Percentiles rank a stretch among this genome's conserved stretches.
Conservation (phyloP, 1,284 basidiomycete genomes). For the Tilletia indica region DNA sequence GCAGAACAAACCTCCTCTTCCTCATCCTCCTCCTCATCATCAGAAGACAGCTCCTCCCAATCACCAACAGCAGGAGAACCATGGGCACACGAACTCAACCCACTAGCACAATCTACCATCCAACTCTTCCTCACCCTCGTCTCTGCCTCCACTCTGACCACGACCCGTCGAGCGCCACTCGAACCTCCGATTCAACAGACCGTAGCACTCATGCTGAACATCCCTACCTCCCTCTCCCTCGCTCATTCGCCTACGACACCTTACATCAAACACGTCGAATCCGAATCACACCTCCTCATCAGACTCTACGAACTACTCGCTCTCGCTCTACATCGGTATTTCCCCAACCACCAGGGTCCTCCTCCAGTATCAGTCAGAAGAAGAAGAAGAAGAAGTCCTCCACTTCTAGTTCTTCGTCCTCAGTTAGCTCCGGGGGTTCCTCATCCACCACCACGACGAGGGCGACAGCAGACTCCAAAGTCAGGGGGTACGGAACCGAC, state of each 20-base stretch:
- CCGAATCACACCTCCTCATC: background rate
- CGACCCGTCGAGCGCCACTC: slow-evolving; percentile 26
- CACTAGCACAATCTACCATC: slow-evolving; percentile 27
- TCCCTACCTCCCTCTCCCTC: slow-evolving; percentile 25
- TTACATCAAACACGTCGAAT: background rate
- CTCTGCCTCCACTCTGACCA: background rate
- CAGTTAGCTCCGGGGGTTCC: too few species aligned
- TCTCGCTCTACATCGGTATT: slow-evolving; percentile 1
- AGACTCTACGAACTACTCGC: slow-evolving; percentile 9
- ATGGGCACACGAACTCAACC: background rate
- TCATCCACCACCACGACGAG: too few species aligned
- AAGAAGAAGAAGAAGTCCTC: too few species aligned
- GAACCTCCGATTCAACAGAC: slow-evolving; percentile 42
- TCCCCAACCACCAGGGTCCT: background rate
- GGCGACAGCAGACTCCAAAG: background rate
- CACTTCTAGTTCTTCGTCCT: too few species aligned
- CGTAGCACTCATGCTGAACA: slow-evolving; percentile 47
- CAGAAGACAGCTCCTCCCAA: background rate
- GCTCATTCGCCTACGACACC: background rate
- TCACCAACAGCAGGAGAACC: slow-evolving; percentile 7
- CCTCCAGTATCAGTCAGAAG: too few species aligned
- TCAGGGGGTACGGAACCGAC: background rate
- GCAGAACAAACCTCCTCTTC: background rate
- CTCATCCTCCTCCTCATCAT: background rate
- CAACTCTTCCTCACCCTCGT: slow-evolving; percentile 31